Base-by-base conservation (phyloP, 768 basidiomycete species). In the Lactarius pseudohatsudake region DNA sequence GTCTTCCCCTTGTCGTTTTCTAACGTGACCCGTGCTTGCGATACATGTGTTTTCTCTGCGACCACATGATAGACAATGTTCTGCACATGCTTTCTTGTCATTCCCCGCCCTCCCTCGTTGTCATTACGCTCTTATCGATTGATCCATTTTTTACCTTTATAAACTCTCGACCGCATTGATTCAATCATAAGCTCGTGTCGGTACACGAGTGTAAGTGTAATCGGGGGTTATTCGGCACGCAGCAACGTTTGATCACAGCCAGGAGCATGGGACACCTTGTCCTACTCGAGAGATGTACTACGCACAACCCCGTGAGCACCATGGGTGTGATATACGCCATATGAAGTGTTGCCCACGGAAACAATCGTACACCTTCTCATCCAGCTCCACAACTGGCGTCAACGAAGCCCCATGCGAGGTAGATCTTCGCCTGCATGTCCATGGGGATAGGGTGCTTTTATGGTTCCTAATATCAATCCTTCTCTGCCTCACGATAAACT, bases 341-440 rank as follows among this genome's bases (percentile, higher is more conserved):
- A 59, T 63, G 50, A 54, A 55, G 63, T 26, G 6, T 45, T 50
- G 58, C 43, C 47, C 41, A 43, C 53, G 43, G 41, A 56, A 20
- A 38, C 62, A 61, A 59, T 64, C 32, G 32, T 32, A 32, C 32
- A 45, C 22, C 58, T 60, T 64, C 54, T 64, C 36, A 45, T 64
- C 28, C 62, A n/a, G 53, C 62, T 64, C 62, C 62, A 63, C 50
- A 45, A 40, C 34, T 45, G 41, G 61, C 45, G 36, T 45, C 9
- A 28, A 22, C 38, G 60, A 66, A 62, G 65, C 47, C 8, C 47
- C n/a, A 18, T 57, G 38, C 15, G 56, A 62, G 55, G 61, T 58
- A 59, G 65, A 62, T 62, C 65, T 66, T 57, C 56, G 38, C 47
- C 32, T 41, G 57, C 65, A 57, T 50, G 55, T 66, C 57, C 61